Evolutionary conservation across 805 yeast species (phyloP).

Genomic region (Yarrowia phangngaensis): DNA sequence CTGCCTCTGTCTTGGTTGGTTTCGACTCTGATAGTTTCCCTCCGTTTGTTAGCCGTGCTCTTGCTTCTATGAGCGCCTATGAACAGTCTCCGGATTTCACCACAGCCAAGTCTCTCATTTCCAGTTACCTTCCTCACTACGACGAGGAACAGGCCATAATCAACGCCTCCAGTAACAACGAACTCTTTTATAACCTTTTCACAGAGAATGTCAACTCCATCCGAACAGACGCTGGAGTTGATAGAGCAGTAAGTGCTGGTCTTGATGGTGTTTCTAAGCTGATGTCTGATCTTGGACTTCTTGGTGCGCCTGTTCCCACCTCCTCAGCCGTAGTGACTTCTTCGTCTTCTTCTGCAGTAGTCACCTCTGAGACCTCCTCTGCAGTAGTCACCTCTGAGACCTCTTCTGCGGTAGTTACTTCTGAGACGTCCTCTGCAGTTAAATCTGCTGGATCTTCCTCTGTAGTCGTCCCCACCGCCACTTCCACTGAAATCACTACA

Average conservation of each 20-base stretch:
- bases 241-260: conserved; percentile 2
- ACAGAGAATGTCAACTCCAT: conserved; percentile 3
- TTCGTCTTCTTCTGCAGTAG: neutral
- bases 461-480: neutral
- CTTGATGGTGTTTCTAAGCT: conserved; percentile 5
- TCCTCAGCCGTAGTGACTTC: neutral
- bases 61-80: neutral
- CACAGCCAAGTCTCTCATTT: conserved; percentile 1
- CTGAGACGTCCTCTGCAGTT: neutral
- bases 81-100: conserved; percentile 16
- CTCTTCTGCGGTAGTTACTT: neutral
- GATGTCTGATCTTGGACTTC: conserved; percentile 5
- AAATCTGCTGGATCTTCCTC: neutral
- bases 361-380: neutral
- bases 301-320: neutral
- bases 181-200: conserved; percentile 12
- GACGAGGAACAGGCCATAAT: conserved; percentile 7
- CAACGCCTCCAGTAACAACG: neutral
- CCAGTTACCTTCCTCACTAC: conserved; percentile 10
- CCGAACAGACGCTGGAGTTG: neutral
- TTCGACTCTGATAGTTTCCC: conserved; percentile 7
- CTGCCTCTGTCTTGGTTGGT: neutral
- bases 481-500: too few relatives aligned
- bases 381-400: neutral
- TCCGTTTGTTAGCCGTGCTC: conserved; percentile 10